phyloP scores from a whole-genome alignment of 352 stramenopile species.

The Blastocystis sp. region DNA sequence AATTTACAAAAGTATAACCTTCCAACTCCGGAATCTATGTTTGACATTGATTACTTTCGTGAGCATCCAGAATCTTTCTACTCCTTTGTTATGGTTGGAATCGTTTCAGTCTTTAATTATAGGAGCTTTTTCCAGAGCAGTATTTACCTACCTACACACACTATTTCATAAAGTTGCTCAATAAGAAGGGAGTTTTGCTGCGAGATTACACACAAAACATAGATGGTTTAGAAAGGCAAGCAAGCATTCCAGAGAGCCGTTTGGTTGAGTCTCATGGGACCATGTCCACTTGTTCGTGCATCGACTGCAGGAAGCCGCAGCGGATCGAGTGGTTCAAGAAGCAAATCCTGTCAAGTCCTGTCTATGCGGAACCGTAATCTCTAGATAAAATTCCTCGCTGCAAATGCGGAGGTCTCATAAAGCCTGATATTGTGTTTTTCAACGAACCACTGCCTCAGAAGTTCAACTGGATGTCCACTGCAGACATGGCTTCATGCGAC shows the following conservation, averaged over 20 bases:
- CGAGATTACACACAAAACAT: constrained; percentile 95
- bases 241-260: constrained; percentile 74
- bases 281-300: constrained; percentile 80
- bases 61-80: constrained; percentile 91
- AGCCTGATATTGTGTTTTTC: constrained; percentile 95
- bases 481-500: constrained; percentile 78
- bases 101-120: constrained; percentile 56
- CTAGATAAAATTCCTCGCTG: constrained; percentile 53
- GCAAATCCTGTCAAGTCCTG: constrained; percentile 55
- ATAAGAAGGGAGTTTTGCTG: constrained; percentile 82
- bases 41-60: constrained; percentile 92
- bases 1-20: constrained; percentile 74
- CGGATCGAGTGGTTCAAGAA: constrained; percentile 61
- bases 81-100: constrained; percentile 74
- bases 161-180: constrained; percentile 82
- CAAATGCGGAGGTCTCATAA: constrained; percentile 83
- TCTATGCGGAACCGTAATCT: neutral
- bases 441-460: constrained; percentile 80
- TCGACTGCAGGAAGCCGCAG: constrained; percentile 69
- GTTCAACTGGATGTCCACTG: constrained; percentile 75
- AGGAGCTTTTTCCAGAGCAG: constrained; percentile 73
- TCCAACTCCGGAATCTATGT: constrained; percentile 89
- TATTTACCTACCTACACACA: constrained; percentile 84
- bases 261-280: constrained; percentile 88
- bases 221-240: constrained; percentile 84